phyloP scores from a whole-genome alignment of 768 basidiomycete species.

The Flagelloscypha sp. region DNA sequence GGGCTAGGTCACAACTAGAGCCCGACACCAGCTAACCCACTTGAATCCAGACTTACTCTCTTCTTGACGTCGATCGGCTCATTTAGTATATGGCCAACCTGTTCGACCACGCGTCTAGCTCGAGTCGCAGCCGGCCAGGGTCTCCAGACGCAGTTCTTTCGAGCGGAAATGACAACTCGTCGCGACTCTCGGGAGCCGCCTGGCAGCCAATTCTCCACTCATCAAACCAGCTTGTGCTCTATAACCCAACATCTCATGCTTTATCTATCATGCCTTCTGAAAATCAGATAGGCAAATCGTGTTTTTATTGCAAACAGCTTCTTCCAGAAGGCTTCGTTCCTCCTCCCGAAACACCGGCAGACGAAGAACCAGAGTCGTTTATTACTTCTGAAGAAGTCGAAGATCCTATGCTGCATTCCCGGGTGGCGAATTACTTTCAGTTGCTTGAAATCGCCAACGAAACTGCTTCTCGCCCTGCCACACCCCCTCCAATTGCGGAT shows the following conservation, averaged over 20 bases:
- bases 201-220: slow-evolving; percentile 79
- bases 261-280: slow-evolving; percentile 52
- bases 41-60: no score
- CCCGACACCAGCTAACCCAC: no score
- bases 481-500: slow-evolving; percentile 29
- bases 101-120: no score
- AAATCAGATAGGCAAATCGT: no score
- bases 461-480: slow-evolving; percentile 41
- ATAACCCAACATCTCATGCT: slow-evolving; percentile 80
- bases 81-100: no score
- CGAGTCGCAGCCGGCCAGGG: no score
- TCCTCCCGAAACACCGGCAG: no score
- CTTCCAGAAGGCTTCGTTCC: slow-evolving; percentile 44
- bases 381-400: no score
- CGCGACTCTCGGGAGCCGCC: slow-evolving; percentile 19
- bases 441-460: slow-evolving; percentile 69
- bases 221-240: slow-evolving; percentile 80
- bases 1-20: no score
- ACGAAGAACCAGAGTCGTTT: slow-evolving; percentile 16
- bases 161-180: not conserved
- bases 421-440: slow-evolving; percentile 76
- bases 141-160: no score
- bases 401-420: no score
- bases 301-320: slow-evolving; percentile 69
- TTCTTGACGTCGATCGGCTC: no score